Base-by-base conservation (phyloP, 768 basidiomycete genomes). In the Porphyrellus cyaneotinctus region DNA sequence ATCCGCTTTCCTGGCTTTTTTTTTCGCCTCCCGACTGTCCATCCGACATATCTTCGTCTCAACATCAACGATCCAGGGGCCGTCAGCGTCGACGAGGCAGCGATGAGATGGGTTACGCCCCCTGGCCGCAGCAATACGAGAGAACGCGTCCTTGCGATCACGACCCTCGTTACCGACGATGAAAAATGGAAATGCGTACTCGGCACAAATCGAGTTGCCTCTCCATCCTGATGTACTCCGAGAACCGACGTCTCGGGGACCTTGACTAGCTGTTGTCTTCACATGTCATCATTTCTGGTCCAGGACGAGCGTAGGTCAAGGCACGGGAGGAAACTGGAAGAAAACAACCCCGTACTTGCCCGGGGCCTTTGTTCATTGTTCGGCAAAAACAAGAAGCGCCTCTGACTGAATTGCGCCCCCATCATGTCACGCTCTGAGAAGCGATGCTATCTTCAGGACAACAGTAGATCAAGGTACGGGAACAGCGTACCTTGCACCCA, bases 401-500 rank as follows among this genome's bases (percentile, higher is more conserved):
- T 74, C 49, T 61, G 38, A 51, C 63, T 11, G 44, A 47, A 24
- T 41, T 74, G 49, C 56, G 54, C 35, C 53, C 71, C 18, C 59
- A 49, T 32, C 58, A 58, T 8, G 59, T 60, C 18, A 17, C 42
- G 17, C 24, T 64, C 6, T 15, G 12, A 41, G 60, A 50, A n/a
- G 12, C 20, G 18, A 24, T 13, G 39, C 23, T 22, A 17, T 10
- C 11, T 12, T 83, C 56, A 76, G 78, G 44, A 70, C 63, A 26
- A 58, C 66, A 3, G 61, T 74, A 1, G 83, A 80, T 0, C 56
- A 72, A 9, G 76, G 74, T 5, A 75, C 75, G 0, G 82, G 77
- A 8, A 70, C 83, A 12, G 71, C 74, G 7, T 72, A 81, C n/a
- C 74, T 86, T 15, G 71, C 86, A 0, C 81, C 78, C 3, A 69